Evolutionary conservation across 768 basidiomycete species (phyloP).

Genomic region (Peribolospora kevripleyi): DNA sequence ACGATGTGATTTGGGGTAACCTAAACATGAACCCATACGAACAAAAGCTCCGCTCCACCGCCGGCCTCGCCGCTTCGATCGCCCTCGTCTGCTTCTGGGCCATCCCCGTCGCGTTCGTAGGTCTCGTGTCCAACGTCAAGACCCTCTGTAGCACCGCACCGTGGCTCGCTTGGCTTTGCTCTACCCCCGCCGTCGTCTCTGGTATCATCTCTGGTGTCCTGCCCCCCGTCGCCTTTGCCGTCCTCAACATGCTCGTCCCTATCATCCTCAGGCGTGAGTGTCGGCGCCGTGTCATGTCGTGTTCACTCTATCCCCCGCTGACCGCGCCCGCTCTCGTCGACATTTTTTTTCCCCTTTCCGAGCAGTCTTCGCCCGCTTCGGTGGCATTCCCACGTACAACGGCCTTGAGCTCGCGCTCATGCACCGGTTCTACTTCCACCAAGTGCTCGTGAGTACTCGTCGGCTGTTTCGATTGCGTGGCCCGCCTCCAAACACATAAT

Average conservation of each 20-base stretch:
- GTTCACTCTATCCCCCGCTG: too few species aligned
- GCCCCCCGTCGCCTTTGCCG: slow-evolving; percentile 61
- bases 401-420: slow-evolving; percentile 73
- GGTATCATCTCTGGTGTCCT: slow-evolving; percentile 76
- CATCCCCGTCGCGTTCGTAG: slow-evolving; percentile 69
- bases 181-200: slow-evolving; percentile 14
- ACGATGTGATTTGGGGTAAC: slow-evolving; percentile 81
- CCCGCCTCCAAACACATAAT: too few species aligned
- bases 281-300: neutral
- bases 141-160: slow-evolving; percentile 35
- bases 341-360: neutral
- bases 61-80: slow-evolving; percentile 51
- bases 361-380: slow-evolving; percentile 46
- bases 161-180: slow-evolving; percentile 76
- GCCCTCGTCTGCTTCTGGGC: slow-evolving; percentile 72
- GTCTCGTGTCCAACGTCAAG: slow-evolving; percentile 56
- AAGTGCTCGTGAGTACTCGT: slow-evolving; percentile 49
- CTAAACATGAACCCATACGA: slow-evolving; percentile 76
- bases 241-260: slow-evolving; percentile 72
- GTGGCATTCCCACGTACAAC: slow-evolving; percentile 68
- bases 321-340: too few species aligned
- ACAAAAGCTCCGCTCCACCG: slow-evolving; percentile 35
- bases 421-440: slow-evolving; percentile 75
- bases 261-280: slow-evolving; percentile 46
- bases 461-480: neutral